phyloP scores from a whole-genome alignment of 768 basidiomycete genomes.

The Naganishia vishniacii region DNA sequence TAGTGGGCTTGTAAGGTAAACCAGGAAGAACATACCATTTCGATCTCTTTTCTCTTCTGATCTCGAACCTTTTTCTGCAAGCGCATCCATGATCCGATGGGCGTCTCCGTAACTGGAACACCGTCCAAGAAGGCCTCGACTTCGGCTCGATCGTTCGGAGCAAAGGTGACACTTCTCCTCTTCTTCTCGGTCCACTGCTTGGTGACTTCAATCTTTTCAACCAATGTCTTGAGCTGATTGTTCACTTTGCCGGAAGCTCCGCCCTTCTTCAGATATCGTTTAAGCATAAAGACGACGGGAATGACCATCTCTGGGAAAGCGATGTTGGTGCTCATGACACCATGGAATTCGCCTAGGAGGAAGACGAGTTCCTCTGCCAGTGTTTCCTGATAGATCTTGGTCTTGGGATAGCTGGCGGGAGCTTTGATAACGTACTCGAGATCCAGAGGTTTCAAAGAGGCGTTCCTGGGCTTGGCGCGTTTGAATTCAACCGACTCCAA shows the following conservation, averaged over 20 bases:
- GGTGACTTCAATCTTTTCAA: constrained; percentile 84
- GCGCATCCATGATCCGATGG: constrained; percentile 74
- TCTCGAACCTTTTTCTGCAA: constrained; percentile 75
- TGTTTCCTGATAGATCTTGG: constrained; percentile 75
- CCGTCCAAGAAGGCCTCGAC: constrained; percentile 63
- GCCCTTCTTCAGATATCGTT: constrained; percentile 63
- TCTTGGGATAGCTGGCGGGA: constrained; percentile 81
- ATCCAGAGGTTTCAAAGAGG: constrained; percentile 82
- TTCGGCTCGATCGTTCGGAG: constrained; percentile 63
- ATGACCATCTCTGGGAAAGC: constrained; percentile 90
- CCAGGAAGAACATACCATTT: constrained; percentile 35
- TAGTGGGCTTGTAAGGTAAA: too few species aligned
- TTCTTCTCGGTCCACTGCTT: constrained; percentile 68
- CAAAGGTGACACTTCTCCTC: constrained; percentile 66
- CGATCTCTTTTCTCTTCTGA: constrained; percentile 49
- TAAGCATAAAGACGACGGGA: constrained; percentile 67
- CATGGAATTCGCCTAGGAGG: constrained; percentile 70
- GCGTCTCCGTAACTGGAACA: constrained; percentile 59
- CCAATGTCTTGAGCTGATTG: constrained; percentile 61
- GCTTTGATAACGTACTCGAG: constrained; percentile 79
- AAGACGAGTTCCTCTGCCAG: constrained; percentile 75
- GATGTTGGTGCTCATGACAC: constrained; percentile 71
- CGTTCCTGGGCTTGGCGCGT: constrained; percentile 65
- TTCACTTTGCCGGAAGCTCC: constrained; percentile 48
- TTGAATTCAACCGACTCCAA: constrained; percentile 66